These are phyloP conservation scores for Anisodus acutangulus DNA, from an alignment of 257 asterid species.

Conservation along the genomic window DNA sequence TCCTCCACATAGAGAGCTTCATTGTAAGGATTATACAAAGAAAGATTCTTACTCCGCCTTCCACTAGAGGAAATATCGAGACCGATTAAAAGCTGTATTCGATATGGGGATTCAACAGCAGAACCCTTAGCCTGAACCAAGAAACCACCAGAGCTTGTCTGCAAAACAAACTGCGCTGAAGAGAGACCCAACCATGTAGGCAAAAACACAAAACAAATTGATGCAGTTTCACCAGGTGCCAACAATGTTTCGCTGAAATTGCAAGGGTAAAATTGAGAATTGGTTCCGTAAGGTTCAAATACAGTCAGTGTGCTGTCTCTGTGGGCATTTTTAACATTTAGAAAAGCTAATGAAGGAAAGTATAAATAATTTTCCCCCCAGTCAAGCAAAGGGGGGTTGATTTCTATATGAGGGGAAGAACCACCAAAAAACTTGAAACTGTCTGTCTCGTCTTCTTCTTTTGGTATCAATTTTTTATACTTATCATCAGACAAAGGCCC, in stretches of 20 bases:
- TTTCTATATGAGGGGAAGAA: constrained; percentile 57
- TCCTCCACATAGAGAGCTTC: constrained; percentile 77
- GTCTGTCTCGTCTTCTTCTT: constrained; percentile 35
- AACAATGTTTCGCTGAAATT: constrained; percentile 59
- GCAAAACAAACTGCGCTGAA: constrained; percentile 70
- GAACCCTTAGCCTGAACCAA: constrained; percentile 73
- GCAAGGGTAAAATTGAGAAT: constrained; percentile 81
- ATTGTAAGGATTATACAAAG: constrained; percentile 75
- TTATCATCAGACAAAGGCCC: constrained; percentile 42
- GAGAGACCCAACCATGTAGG: constrained; percentile 68
- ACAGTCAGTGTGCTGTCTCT: constrained; percentile 48
- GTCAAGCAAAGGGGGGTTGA: constrained; percentile 63
- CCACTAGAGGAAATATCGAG: constrained; percentile 62
- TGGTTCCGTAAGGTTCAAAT: constrained; percentile 67
- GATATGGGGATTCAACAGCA: constrained; percentile 75
- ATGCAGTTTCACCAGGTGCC: constrained; percentile 74
- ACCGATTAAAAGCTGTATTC: constrained; percentile 51
- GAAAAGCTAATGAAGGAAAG: constrained; percentile 60
- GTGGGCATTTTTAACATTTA: constrained; percentile 64
- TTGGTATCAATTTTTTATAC: constrained; percentile 37
- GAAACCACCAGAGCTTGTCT: constrained; percentile 89
- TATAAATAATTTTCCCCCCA: constrained; percentile 72
- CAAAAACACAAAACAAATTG: constrained; percentile 66
- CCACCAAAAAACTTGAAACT: constrained; percentile 43
- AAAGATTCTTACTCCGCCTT: constrained; percentile 72